Percentiles rank a stretch among this genome's conserved stretches.
Evolutionary conservation across 768 basidiomycete genomes (phyloP).

Genomic region (Pulveroboletus sp.): DNA sequence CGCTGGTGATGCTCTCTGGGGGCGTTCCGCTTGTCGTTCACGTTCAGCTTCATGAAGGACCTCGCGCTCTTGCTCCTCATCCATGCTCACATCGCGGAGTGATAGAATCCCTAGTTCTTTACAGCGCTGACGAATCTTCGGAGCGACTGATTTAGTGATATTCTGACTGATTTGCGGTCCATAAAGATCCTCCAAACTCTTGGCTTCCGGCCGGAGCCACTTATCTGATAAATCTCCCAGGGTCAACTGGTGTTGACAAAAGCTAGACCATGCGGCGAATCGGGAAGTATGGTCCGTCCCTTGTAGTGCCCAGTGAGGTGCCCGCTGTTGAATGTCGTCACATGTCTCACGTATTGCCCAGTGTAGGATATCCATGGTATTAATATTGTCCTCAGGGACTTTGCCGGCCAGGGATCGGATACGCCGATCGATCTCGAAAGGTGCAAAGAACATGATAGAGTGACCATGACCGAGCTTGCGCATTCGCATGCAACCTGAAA

Average conservation of each 20-base stretch:
- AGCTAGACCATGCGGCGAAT: slow-evolving; percentile 19
- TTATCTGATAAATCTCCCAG: slow-evolving; percentile 6
- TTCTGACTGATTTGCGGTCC: slow-evolving; percentile 5
- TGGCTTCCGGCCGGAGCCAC: slow-evolving; percentile 43
- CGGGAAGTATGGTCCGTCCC: slow-evolving; percentile 34
- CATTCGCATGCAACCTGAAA: slow-evolving; percentile 55
- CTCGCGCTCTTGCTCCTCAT: slow-evolving; percentile 48
- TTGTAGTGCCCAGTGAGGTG: too few relatives aligned
- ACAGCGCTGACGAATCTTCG: slow-evolving; percentile 24
- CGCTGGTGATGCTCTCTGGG: background rate
- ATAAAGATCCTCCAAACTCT: slow-evolving; percentile 37
- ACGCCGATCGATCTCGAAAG: slow-evolving; percentile 38
- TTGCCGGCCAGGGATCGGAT: slow-evolving; percentile 32
- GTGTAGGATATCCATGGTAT: slow-evolving; percentile 35
- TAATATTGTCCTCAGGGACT: background rate
- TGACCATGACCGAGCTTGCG: slow-evolving; percentile 47
- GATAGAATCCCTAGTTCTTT: slow-evolving; percentile 25
- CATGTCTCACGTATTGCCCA: too few relatives aligned
- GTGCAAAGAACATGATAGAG: slow-evolving; percentile 47
- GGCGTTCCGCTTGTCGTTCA: slow-evolving; percentile 29
- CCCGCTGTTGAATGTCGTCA: too few relatives aligned
- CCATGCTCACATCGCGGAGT: slow-evolving; percentile 23
- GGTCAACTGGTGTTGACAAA: slow-evolving; percentile 4
- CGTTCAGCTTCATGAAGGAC: slow-evolving; percentile 39
- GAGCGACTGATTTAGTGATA: background rate